Evolutionary conservation across 1,139 yeast genomes (phyloP).

Genomic region (Blastobotrys ciferrii): DNA sequence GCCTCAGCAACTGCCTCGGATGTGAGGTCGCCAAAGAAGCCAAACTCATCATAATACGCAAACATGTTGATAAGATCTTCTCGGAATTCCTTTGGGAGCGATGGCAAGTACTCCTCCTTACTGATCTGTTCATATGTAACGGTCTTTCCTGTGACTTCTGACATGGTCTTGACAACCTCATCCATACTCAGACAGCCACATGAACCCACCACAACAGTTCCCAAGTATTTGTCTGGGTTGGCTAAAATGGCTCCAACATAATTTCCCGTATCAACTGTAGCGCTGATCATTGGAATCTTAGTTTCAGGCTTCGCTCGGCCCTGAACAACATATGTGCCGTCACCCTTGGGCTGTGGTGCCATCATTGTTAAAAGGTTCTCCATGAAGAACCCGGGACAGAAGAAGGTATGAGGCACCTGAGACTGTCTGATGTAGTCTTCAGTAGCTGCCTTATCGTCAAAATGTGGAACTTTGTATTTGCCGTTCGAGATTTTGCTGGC

Average conservation of each 20-base stretch:
- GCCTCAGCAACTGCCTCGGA: neutral
- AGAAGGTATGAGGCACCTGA: conserved; percentile 14
- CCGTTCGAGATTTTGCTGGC: conserved; percentile 9
- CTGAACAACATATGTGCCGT: conserved; percentile 12
- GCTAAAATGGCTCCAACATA: conserved; percentile 16
- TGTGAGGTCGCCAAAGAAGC: conserved; percentile 3
- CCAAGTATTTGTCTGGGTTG: conserved; percentile 13
- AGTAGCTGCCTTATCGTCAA: conserved; percentile 15
- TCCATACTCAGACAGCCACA: neutral
- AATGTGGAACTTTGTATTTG: conserved; percentile 4
- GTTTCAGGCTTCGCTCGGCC: conserved; percentile 4
- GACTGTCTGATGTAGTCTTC: conserved; percentile 14
- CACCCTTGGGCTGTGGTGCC: conserved; percentile 13
- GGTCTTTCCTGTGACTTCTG: conserved; percentile 11
- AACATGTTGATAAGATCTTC: conserved; percentile 8
- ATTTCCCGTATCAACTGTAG: conserved; percentile 14
- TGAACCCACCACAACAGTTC: conserved; percentile 11
- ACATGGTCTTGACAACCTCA: conserved; percentile 6
- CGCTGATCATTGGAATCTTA: conserved; percentile 11
- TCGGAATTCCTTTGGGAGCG: conserved; percentile 7
- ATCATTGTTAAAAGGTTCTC: conserved; percentile 5
- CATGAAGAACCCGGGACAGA: conserved; percentile 17
- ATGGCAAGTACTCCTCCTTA: neutral
- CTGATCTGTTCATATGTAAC: conserved; percentile 12
- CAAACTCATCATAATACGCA: conserved; percentile 11